A percentile compares a stretch with the other conserved stretches of the same genome.
These are phyloP conservation scores for Collybia sordida DNA, from an alignment of 768 basidiomycete genomes.

Conservation along the genomic window DNA sequence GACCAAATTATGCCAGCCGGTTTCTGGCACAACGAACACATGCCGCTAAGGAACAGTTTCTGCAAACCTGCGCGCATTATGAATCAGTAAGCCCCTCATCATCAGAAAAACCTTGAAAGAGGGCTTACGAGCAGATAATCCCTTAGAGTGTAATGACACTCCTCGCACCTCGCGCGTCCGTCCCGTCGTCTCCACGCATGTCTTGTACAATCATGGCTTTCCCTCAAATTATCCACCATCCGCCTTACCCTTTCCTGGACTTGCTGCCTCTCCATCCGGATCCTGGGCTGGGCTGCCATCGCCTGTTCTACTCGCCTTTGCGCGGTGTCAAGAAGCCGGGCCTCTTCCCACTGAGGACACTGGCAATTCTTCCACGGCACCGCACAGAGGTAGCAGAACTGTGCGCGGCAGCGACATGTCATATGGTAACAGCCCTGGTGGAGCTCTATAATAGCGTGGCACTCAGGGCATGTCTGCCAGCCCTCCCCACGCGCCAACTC, in stretches of 20 bases:
- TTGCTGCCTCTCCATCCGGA: background rate
- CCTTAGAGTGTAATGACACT: conserved; percentile 27
- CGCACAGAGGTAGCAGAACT: conserved; percentile 71
- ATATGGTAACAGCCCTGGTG: conserved; percentile 63
- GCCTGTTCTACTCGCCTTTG: conserved; percentile 31
- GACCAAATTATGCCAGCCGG: background rate
- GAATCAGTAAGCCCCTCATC: no score
- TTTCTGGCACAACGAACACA: conserved; percentile 3
- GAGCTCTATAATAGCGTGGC: conserved; percentile 55
- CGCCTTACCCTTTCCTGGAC: conserved; percentile 30
- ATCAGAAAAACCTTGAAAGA: no score
- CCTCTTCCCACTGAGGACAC: conserved; percentile 65
- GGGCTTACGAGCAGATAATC: conserved; percentile 10
- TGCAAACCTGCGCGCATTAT: background rate
- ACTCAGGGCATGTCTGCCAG: conserved; percentile 68
- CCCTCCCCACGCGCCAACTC: conserved; percentile 41
- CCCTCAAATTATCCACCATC: conserved; percentile 36
- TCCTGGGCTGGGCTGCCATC: conserved; percentile 24
- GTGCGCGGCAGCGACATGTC: conserved; percentile 52
- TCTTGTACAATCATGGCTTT: conserved; percentile 54
- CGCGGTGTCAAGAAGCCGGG: conserved; percentile 32
- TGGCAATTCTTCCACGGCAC: conserved; percentile 58
- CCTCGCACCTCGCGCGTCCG: conserved; percentile 45
- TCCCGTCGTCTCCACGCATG: conserved; percentile 41
- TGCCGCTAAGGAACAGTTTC: background rate